These are phyloP conservation scores for Paracoccidioides brasiliensis DNA, from an alignment of 2,329 filamentous ascomycete genomes.

Conservation along the genomic window DNA sequence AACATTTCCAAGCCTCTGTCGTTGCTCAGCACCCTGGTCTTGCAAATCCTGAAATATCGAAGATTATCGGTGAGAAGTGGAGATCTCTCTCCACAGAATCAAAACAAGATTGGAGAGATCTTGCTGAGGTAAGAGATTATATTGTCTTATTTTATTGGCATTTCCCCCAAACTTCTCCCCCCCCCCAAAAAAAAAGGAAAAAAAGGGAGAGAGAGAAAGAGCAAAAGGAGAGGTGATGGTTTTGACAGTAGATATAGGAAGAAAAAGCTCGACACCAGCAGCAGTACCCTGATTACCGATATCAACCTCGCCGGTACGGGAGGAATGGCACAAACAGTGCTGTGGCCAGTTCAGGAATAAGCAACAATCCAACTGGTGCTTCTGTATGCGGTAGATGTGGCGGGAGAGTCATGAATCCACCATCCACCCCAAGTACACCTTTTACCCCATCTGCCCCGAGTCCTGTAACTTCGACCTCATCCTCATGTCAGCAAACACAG, in stretches of 20 bases:
- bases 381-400: constrained; percentile 33
- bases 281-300: constrained; percentile 87
- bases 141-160: neutral
- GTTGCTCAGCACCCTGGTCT: constrained; percentile 74
- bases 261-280: constrained; percentile 82
- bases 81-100: constrained; percentile 57
- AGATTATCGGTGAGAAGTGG: constrained; percentile 94
- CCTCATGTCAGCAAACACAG: constrained; percentile 18
- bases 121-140: constrained; percentile 54
- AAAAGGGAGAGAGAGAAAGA: neutral
- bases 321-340: constrained; percentile 39
- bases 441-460: constrained; percentile 24
- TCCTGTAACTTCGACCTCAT: constrained; percentile 15
- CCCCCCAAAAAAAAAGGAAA: neutral
- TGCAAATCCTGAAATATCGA: constrained; percentile 90
- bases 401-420: constrained; percentile 36
- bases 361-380: constrained; percentile 24
- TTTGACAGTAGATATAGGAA: constrained; percentile 40
- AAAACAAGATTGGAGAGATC: constrained; percentile 74
- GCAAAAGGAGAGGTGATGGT: neutral
- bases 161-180: neutral
- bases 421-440: constrained; percentile 29
- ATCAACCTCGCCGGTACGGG: constrained; percentile 63
- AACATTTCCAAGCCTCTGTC: constrained; percentile 76
- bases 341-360: constrained; percentile 21